Evolutionary conservation across 257 asterid species (phyloP), one percentile per base, ranked within the genome.

Genomic region (Lantana camara): DNA sequence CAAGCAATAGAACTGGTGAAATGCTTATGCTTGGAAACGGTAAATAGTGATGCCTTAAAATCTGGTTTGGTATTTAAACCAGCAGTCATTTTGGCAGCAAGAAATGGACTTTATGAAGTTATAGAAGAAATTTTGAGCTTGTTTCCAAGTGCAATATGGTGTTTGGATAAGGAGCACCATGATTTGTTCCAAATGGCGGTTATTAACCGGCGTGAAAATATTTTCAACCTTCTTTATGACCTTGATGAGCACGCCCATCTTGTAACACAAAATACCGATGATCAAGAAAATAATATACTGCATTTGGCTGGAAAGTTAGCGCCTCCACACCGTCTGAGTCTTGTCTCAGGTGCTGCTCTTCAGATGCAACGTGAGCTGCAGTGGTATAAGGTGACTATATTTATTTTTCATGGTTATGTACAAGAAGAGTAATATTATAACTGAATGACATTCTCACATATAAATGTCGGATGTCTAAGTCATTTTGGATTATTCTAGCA

Each of bases 341-440:
- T 62, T 48, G 66, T 49, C 11, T 37, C 70, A 29, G 73, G 77
- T 56, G 67, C 76, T 24, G 71, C 73, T 27, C 48, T 66, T 29
- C 70, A 70, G 67, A 75, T 75, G 80, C 76, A 64, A 30, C 70
- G 59, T 1, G 80, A 75, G 49, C 58, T 75, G 40, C 80, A 71
- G 17, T 70, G 71, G 80, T 75, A 59, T 11, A 70, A 75, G 80
- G 80, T 75, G 52, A 62, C 14, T 49, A 27, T 27, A 29, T 8
- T 16, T n/a, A 48, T 38, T 15, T n/a, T 23, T 14, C 35, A 9
- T 14, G 4, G 42, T 7, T 41, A 20, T 37, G 51, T 15, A 1
- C 2, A 27, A 27, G 4, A 27, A 27, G 32, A 2, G 32, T 2
- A 27, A 27, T 27, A 27, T 27, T 27, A 27, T 27, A 2, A 27